Conservation (phyloP, 176 grass and related monocot genomes). For the Oryza australiensis region DNA sequence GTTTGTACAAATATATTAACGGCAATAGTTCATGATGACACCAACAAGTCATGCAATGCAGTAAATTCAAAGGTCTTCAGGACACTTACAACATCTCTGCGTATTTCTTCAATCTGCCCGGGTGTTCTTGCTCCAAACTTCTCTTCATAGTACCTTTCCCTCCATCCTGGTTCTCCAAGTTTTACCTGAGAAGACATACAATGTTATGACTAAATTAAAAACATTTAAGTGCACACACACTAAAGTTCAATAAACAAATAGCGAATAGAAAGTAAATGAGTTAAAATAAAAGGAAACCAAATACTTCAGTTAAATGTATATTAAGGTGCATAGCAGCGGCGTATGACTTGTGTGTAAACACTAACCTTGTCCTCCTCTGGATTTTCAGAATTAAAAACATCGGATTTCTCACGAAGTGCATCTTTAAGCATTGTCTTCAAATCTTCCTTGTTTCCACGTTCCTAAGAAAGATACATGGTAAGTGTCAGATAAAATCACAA, state of each 20-base stretch:
- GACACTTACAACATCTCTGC: conserved; percentile 83
- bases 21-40: neutral
- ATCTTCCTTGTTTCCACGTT: conserved; percentile 81
- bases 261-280: neutral
- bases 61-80: conserved; percentile 25
- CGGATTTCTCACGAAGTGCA: conserved; percentile 85
- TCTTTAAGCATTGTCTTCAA: conserved; percentile 92
- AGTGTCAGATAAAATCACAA: conserved; percentile 14
- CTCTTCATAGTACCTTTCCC: conserved; percentile 92
- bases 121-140: conserved; percentile 82
- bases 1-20: neutral
- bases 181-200: conserved; percentile 69
- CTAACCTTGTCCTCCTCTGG: conserved; percentile 86
- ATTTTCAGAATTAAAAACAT: conserved; percentile 96
- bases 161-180: conserved; percentile 96
- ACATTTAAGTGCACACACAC: conserved; percentile 5
- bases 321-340: neutral
- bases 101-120: conserved; percentile 73
- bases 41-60: neutral
- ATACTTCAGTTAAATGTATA: neutral
- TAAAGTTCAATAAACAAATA: conserved; percentile 17
- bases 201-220: conserved; percentile 14
- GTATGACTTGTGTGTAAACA: conserved; percentile 8
- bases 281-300: neutral
- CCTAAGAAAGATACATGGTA: conserved; percentile 40